Conservation (phyloP, 176 grass and related monocot species). For the Miscanthus lutarioriparius region DNA sequence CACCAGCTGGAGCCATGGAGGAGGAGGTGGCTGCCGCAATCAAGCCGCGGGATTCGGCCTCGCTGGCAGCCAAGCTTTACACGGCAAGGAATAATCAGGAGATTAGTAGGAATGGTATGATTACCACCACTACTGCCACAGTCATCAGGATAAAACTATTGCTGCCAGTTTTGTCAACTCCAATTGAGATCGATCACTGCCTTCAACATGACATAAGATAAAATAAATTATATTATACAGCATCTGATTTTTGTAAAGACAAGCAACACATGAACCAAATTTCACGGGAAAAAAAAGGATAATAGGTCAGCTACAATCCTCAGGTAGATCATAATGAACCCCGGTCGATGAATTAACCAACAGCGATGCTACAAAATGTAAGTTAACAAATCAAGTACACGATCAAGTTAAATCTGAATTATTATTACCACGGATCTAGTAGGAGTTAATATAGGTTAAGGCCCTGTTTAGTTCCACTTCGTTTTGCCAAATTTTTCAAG, state of each 20-base stretch:
- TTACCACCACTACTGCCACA: not conserved
- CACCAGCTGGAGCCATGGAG: constrained; percentile 16
- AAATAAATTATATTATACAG: not conserved
- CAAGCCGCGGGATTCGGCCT: constrained; percentile 1
- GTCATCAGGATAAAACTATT: not conserved
- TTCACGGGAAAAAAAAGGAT: not conserved
- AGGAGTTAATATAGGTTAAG: not conserved
- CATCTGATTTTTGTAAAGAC: too few species aligned
- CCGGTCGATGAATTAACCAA: not conserved
- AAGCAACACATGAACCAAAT: not conserved
- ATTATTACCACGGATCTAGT: not conserved
- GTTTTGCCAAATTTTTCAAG: too few species aligned
- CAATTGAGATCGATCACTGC: not conserved
- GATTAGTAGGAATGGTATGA: not conserved
- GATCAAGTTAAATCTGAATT: not conserved
- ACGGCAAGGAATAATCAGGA: not conserved
- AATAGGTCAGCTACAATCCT: not conserved
- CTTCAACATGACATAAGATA: not conserved
- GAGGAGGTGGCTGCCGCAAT: not conserved
- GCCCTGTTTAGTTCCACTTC: too few species aligned
- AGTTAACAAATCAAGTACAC: not conserved
- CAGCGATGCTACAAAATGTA: not conserved
- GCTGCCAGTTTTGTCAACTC: constrained; percentile 6
- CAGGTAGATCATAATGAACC: not conserved
- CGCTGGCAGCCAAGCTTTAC: constrained; percentile 24